Evolutionary conservation across 106 monocot species (phyloP).

Genomic region (Triglochin maritima): DNA sequence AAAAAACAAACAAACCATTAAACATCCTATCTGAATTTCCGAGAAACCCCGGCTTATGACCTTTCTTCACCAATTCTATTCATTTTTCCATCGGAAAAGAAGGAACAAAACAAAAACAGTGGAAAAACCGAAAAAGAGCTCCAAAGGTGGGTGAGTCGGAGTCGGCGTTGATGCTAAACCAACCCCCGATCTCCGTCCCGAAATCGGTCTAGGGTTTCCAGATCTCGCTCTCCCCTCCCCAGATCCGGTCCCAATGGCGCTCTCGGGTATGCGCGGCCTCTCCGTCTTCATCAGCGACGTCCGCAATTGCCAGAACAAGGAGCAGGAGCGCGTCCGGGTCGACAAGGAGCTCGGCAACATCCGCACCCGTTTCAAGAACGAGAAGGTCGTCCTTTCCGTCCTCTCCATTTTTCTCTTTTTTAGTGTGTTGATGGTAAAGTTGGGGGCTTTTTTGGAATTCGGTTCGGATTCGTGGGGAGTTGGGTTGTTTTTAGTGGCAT

Average conservation of each 20-base stretch:
- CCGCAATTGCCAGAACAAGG: conserved; percentile 90
- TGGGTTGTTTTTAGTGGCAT: too few species aligned
- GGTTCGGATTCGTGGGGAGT: too few species aligned
- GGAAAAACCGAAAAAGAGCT: too few species aligned
- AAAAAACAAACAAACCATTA: too few species aligned
- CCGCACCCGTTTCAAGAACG: conserved; percentile 80
- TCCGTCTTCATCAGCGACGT: conserved; percentile 97
- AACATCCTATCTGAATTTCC: too few species aligned
- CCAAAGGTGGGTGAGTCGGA: too few species aligned
- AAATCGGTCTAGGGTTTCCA: neutral
- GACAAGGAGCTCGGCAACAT: conserved; percentile 97
- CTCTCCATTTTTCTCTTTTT: neutral
- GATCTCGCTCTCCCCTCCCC: neutral
- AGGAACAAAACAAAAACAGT: too few species aligned
- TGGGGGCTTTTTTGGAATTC: neutral
- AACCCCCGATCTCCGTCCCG: neutral
- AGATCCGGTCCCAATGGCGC: conserved; percentile 31
- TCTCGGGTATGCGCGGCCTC: conserved; percentile 85
- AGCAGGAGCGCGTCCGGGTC: conserved; percentile 77
- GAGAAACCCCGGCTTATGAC: too few species aligned
- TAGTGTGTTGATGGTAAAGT: neutral
- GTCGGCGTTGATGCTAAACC: too few species aligned
- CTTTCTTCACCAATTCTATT: too few species aligned
- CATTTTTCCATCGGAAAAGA: too few species aligned
- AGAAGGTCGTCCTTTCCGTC: conserved; percentile 36